Percentiles rank a stretch among this genome's conserved stretches.
Conservation (phyloP, 306 rosid genomes). For the Fragaria iinumae region DNA sequence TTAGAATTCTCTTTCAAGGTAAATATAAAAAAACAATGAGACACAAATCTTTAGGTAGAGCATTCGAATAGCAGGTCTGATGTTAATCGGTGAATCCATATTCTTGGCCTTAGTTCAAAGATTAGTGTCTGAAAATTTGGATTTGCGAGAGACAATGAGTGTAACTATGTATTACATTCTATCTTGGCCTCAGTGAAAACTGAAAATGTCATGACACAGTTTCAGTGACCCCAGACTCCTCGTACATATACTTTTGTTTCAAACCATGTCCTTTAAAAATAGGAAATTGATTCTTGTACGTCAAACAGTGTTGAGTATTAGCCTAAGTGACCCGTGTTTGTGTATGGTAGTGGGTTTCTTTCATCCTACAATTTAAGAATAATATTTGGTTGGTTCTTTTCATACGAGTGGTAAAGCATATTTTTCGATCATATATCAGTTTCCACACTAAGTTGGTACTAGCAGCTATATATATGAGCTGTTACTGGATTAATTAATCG, state of each 20-base stretch:
- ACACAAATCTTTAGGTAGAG: not conserved
- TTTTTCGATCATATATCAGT: not conserved
- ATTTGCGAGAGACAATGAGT: not conserved
- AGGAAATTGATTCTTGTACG: not conserved
- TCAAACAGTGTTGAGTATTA: not conserved
- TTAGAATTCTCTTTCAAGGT: not conserved
- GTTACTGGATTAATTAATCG: not conserved
- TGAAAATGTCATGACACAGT: not conserved
- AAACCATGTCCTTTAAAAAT: not conserved
- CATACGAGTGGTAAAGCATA: not conserved
- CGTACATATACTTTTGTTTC: not conserved
- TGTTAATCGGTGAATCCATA: not conserved
- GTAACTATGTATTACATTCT: not conserved
- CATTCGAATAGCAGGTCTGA: not conserved
- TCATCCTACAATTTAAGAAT: not conserved
- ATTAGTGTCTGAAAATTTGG: not conserved
- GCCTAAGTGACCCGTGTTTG: not conserved
- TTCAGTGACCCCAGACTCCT: not conserved
- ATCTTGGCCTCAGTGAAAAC: not conserved
- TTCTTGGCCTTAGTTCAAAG: not conserved
- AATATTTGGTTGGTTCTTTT: not conserved
- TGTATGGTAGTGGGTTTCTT: not conserved
- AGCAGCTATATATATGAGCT: not conserved
- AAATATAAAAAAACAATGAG: not conserved
- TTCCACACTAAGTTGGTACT: not conserved